Evolutionary conservation across 2,329 filamentous ascomycete genomes (phyloP).

Genomic region (Cercospora brassicicola): DNA sequence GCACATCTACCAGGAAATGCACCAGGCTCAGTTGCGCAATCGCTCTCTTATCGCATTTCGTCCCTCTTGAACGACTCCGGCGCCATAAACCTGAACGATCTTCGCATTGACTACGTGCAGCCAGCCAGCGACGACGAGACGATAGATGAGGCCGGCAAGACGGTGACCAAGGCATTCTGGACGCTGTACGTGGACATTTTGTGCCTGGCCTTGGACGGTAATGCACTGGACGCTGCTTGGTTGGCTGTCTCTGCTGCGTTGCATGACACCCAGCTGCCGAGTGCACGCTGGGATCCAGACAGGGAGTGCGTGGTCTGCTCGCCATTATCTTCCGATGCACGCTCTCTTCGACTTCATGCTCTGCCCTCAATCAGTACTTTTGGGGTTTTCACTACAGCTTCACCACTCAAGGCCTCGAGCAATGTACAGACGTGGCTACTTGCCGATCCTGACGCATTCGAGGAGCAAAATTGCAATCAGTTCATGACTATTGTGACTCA

Average conservation of each 20-base stretch:
- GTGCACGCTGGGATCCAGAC: conserved; percentile 80
- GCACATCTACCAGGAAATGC: conserved; percentile 81
- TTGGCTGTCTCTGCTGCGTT: conserved; percentile 78
- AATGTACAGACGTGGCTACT: conserved; percentile 64
- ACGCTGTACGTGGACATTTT: conserved; percentile 92
- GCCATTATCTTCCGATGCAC: conserved; percentile 56
- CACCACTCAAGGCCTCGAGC: conserved; percentile 49
- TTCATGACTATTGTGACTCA: conserved; percentile 81
- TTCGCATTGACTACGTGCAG: conserved; percentile 64
- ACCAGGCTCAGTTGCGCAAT: conserved; percentile 77
- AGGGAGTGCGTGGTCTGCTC: conserved; percentile 76
- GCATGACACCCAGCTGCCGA: conserved; percentile 72
- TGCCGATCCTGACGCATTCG: conserved; percentile 83
- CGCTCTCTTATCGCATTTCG: conserved; percentile 76
- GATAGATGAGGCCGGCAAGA: conserved; percentile 40
- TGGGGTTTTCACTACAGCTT: conserved; percentile 68
- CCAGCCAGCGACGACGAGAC: conserved; percentile 51
- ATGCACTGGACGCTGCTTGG: conserved; percentile 90
- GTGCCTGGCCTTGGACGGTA: conserved; percentile 89
- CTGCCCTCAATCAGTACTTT: conserved; percentile 77
- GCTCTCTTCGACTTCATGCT: conserved; percentile 60
- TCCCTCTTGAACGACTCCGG: conserved; percentile 71
- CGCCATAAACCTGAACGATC: conserved; percentile 64
- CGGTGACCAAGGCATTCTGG: conserved; percentile 82
- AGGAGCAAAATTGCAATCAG: conserved; percentile 83